Base-by-base conservation (phyloP, 202 grass and related monocot species). In the Schoenoplectus triqueter region DNA sequence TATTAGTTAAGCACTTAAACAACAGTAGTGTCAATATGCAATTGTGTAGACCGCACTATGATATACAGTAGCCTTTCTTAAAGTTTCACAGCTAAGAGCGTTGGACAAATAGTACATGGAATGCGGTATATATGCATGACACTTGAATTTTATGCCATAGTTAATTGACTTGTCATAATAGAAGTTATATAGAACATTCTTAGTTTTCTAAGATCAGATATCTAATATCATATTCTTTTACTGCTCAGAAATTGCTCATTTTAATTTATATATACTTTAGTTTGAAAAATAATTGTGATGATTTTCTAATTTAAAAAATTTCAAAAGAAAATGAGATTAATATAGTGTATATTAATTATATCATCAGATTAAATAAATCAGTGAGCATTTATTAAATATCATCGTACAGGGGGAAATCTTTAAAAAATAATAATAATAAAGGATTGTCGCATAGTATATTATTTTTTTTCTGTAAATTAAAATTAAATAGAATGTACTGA, bases 41-140 rank as follows among this genome's bases (percentile, higher is more conserved):
- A 76, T 55, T 18, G 50, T 55, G 20, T 49, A 55, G 55, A 76
- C 72, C 22, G 49, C 47, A 22, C 9, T 11, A 52, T 75, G 46
- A 54, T 54, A 51, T 51, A 17, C 70, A 74, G 18, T 74, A 54
- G 48, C 72, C 50, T 31, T 76, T 76, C 50, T 76, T 15, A 76
- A 14, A 76, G 72, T 76, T 55, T 76, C 49, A 11, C 14, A 59
- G 5, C 4, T 72, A 17, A 49, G 49, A 7, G 19, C 50, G 49
- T 31, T 39, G 20, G 48, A 39, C 19, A 18, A 31, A 14, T 13
- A 22, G 18, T 11, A 7, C 48, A 76, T 10, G 10, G 72, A 22
- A 6, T 54, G 66, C n/a, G 66, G 44, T 3, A 69, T n/a, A 3
- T 22, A 67, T 31, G 31, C 14, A 59, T 59, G 15, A 13, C 6